Percentiles rank a stretch among this genome's conserved stretches.
Conservation (phyloP, 495 filamentous ascomycete species). For the Aspergillus sclerotioniger region DNA sequence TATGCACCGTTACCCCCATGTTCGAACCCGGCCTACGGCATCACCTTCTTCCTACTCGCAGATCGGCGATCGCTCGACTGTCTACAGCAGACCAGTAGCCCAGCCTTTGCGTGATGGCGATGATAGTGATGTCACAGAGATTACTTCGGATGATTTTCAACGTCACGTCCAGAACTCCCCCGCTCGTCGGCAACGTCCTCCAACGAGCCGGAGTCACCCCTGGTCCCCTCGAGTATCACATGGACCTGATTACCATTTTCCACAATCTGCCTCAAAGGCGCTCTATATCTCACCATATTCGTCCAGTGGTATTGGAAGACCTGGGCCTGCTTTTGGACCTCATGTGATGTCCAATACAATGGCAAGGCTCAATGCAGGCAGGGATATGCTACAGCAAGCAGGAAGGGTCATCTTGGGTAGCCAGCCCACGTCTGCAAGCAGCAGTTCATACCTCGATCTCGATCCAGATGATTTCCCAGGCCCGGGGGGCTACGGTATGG, state of each 20-base stretch:
- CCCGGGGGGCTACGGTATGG: background rate
- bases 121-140: slow-evolving; percentile 33
- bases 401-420: slow-evolving; percentile 8
- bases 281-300: background rate
- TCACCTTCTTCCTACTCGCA: too few relatives aligned
- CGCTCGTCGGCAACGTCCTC: background rate
- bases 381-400: slow-evolving; percentile 10
- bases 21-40: too few relatives aligned
- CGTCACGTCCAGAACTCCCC: background rate
- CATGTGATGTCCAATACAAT: slow-evolving; percentile 20
- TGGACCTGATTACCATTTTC: background rate
- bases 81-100: too few relatives aligned
- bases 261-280: background rate
- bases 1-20: too few relatives aligned
- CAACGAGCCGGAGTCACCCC: background rate
- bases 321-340: slow-evolving; percentile 11
- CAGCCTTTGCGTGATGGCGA: slow-evolving; percentile 18
- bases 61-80: too few relatives aligned
- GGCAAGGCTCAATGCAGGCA: slow-evolving; percentile 16
- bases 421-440: slow-evolving; percentile 1
- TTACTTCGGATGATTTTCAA: slow-evolving; percentile 19
- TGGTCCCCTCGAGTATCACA: background rate
- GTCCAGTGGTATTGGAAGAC: slow-evolving; percentile 5
- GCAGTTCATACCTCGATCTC: background rate
- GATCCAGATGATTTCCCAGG: background rate